Conservation (phyloP, 23 red algal species). For the Rhodosorus marinus region DNA sequence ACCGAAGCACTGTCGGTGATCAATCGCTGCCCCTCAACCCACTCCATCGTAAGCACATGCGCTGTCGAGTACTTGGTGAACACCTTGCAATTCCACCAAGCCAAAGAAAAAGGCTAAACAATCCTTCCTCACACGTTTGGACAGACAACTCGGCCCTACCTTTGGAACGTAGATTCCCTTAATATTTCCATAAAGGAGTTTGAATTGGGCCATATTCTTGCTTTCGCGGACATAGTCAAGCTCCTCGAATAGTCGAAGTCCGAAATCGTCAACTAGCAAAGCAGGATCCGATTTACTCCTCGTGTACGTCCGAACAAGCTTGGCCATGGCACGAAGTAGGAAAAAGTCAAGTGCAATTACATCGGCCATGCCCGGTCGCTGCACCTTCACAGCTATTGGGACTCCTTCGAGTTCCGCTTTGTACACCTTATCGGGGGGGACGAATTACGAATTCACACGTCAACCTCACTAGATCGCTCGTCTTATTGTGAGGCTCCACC, state of each 20-base stretch:
- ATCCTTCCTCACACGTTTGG: no score
- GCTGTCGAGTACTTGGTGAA: conserved; percentile 46
- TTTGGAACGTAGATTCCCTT: conserved; percentile 46
- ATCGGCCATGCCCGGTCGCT: conserved; percentile 71
- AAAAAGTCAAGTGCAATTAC: conserved; percentile 61
- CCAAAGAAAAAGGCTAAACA: no score
- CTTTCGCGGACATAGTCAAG: conserved; percentile 56
- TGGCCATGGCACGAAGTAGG: conserved; percentile 43
- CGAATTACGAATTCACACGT: neutral
- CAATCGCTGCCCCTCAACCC: conserved; percentile 52
- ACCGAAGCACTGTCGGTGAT: conserved; percentile 43
- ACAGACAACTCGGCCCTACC: no score
- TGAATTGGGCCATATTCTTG: conserved; percentile 63
- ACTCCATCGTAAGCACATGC: conserved; percentile 74
- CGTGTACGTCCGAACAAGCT: neutral
- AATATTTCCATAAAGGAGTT: conserved; percentile 30
- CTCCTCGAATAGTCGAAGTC: conserved; percentile 70
- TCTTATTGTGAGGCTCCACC: neutral
- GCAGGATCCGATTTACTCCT: no score
- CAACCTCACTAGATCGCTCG: neutral
- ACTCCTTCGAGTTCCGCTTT: conserved; percentile 12
- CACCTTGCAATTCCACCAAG: no score
- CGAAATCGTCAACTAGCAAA: conserved; percentile 82
- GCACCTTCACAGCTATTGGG: conserved; percentile 71
- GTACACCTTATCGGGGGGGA: neutral